Base-by-base conservation (phyloP, 2,329 filamentous ascomycete genomes). In the Polytolypa hystricis region DNA sequence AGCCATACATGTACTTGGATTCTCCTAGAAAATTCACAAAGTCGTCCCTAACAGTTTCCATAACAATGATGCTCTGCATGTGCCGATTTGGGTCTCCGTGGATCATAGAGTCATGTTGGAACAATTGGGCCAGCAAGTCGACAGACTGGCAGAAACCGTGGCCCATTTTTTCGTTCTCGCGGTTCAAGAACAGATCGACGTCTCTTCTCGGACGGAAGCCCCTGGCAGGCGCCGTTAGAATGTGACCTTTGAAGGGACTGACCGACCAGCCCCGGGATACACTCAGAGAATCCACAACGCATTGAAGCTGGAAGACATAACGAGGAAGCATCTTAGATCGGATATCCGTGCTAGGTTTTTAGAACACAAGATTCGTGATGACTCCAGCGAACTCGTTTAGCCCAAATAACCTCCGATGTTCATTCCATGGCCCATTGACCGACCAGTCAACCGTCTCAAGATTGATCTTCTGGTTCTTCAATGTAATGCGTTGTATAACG, bases 261-360 rank as follows among this genome's bases (percentile, higher is more conserved):
- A 57, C 12, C 1, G 48, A 52, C 67, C 68, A 71, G 3, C 67
- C 66, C 1, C 58, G 60, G 9, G 59, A 69, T 1, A 62, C 51
- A 2, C 56, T 53, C 23, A 68, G 51, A 1, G 67, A 64, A 40
- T 72, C 69, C 9, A 71, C 58, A 21, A 72, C 67, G 39, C 61
- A 66, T 41, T 71, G 66, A 0, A 73, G 51, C 25, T 70, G 59
- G 39, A 73, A 70, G 1, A 72, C 62, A 41, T 65, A 60, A 21
- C 66, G 62, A 0, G 67, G 66, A 1, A 63, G 50, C 11, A 73
- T 68, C 21, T 46, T 62, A 0, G 48, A 38, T 5, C 55, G 52
- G 25, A 70, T 38, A 37, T 64, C 47, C 0, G 55, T 56, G 0
- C 52, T 57, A 0, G 51, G 53, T 36, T 65, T 66, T 40, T 67